These are phyloP conservation scores for Colletotrichum paranaense DNA, from an alignment of 2,329 filamentous ascomycete genomes.

Conservation along the genomic window DNA sequence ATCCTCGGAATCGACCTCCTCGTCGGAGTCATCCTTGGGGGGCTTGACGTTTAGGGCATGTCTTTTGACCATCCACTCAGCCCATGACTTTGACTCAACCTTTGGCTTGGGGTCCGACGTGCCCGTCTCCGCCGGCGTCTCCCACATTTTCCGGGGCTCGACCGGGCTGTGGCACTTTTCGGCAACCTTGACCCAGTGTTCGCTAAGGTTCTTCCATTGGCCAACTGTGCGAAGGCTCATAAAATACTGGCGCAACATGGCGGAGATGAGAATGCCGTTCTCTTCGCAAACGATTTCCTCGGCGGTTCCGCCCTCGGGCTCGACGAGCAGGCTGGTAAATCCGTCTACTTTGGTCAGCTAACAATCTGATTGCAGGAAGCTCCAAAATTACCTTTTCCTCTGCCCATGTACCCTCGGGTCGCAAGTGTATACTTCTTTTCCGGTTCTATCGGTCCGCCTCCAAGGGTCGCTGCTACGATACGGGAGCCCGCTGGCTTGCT, in stretches of 20 bases:
- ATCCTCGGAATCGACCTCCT: conserved; percentile 48
- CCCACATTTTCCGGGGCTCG: conserved; percentile 51
- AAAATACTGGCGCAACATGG: conserved; percentile 91
- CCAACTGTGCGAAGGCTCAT: conserved; percentile 85
- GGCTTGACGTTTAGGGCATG: conserved; percentile 48
- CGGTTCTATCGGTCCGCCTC: conserved; percentile 69
- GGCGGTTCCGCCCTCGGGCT: conserved; percentile 79
- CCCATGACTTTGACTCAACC: conserved; percentile 46
- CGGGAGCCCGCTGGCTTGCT: conserved; percentile 69
- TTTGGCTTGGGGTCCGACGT: conserved; percentile 31
- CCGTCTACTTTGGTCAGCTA: conserved; percentile 65
- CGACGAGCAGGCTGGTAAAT: conserved; percentile 79
- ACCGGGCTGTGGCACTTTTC: conserved; percentile 66
- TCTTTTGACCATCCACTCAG: conserved; percentile 48
- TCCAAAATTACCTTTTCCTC: conserved; percentile 71
- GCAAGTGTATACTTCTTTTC: conserved; percentile 77
- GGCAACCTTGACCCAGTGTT: conserved; percentile 76
- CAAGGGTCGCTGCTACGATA: conserved; percentile 71
- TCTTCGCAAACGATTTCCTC: conserved; percentile 87
- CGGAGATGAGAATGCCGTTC: conserved; percentile 86
- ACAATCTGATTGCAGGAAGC: not conserved
- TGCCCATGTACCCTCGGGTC: conserved; percentile 89
- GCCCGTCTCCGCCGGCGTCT: conserved; percentile 41
- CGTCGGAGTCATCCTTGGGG: conserved; percentile 54
- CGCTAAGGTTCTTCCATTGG: conserved; percentile 79